A percentile compares a stretch with the other conserved stretches of the same genome.
Evolutionary conservation across 306 rosid genomes (phyloP).

Genomic region (Acacia acuminata): DNA sequence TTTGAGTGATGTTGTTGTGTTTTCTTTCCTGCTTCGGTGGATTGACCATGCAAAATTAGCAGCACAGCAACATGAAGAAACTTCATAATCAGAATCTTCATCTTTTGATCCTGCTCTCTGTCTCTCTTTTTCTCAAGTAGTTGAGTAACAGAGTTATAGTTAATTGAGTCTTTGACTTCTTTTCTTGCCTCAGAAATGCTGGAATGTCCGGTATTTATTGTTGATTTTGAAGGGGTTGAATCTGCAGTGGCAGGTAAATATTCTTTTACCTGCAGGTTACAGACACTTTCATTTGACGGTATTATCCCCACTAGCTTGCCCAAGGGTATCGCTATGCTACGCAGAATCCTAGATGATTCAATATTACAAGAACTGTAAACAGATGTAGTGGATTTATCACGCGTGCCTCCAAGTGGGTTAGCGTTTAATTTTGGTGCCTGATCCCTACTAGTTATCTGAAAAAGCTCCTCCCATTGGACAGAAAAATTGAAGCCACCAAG

Average conservation of each 20-base stretch:
- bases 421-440: not conserved
- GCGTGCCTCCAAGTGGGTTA: not conserved
- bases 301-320: too few relatives aligned
- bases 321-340: too few relatives aligned
- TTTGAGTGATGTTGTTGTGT: constrained; percentile 38
- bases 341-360: not conserved
- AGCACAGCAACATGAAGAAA: constrained; percentile 37
- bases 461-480: not conserved
- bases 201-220: constrained; percentile 38
- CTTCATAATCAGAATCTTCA: constrained; percentile 40
- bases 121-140: not conserved
- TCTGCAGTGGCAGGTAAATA: not conserved
- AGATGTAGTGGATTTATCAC: not conserved
- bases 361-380: not conserved
- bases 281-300: not conserved
- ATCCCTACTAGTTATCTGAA: not conserved
- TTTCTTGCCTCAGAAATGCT: constrained; percentile 7
- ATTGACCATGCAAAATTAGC: constrained; percentile 18
- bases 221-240: constrained; percentile 3
- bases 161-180: not conserved
- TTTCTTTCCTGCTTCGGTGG: constrained; percentile 37
- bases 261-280: constrained; percentile 9
- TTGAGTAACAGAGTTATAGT: not conserved
- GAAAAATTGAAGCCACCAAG: not conserved
- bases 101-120: constrained; percentile 5